Base-by-base conservation (phyloP, 2,329 filamentous ascomycete genomes). In the Samsoniella hepiali region DNA sequence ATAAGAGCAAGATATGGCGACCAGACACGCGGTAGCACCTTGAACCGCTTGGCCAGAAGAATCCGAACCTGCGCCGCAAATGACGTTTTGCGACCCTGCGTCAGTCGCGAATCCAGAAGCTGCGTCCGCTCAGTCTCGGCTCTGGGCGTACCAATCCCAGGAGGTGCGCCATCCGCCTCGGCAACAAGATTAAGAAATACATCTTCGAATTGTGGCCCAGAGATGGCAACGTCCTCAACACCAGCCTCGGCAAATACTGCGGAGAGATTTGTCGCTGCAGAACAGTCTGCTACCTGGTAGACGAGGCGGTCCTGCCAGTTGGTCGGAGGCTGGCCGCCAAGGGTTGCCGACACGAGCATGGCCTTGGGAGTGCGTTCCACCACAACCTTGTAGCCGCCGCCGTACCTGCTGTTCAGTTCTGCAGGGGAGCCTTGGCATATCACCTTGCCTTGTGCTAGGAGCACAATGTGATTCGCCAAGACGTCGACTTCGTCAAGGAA, bases 1-100 rank as follows among this genome's bases (percentile, higher is more conserved):
- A 94, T 77, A 1, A 90, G 91, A 3, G 85, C 88, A 9, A 88
- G 70, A 61, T 91, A 91, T 0, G 91, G 91, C 65, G 93, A 81
- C 74, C 86, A 90, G 71, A 93, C 94, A 34, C 87, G 82, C 68
- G 87, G 86, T 59, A 94, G 79, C 34, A 96, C 88, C 0, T 85
- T 90, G 63, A 84, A 79, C 47, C 92, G 82, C 74, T 96, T 96
- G 56, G 81, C 76, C 71, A 93, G 90, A 13, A 96, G 77, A 1
- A 93, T 86, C 71, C 82, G 79, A 0, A 85, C 84, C 77, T 96
- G 91, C 0, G 58, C 32, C 67, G 64, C 66, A 38, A 68, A 68
- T 1, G 67, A 64, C 6, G 61, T 64, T 1, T 54, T 54, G 22
- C 42, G 47, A 3, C 64, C 65, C 2, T 61, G 58, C 13, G 22